These are phyloP conservation scores for Guyanaporus albipodus DNA, from an alignment of 768 basidiomycete genomes.

Conservation along the genomic window DNA sequence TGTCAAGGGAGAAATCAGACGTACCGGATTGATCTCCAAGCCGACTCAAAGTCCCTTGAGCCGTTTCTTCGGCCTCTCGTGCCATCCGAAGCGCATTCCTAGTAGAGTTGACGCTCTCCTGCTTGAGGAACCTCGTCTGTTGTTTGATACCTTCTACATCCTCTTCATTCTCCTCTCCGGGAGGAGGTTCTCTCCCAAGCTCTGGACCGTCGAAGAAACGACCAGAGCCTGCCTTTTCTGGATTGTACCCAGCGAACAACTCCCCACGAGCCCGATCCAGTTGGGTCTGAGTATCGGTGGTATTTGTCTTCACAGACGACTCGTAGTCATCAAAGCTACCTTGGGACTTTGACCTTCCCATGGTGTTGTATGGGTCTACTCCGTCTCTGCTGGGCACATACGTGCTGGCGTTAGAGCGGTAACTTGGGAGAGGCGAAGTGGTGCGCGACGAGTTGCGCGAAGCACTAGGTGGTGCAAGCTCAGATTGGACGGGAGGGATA, in stretches of 20 bases:
- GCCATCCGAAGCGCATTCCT: slow-evolving; percentile 92
- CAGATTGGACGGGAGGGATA: slow-evolving; percentile 63
- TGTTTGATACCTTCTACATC: slow-evolving; percentile 95
- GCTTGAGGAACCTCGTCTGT: slow-evolving; percentile 83
- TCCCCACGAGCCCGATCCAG: slow-evolving; percentile 66
- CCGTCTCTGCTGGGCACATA: slow-evolving; percentile 71
- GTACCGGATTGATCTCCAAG: slow-evolving; percentile 92
- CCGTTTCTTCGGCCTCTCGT: slow-evolving; percentile 95
- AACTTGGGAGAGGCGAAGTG: slow-evolving; percentile 39
- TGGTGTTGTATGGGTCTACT: slow-evolving; percentile 43
- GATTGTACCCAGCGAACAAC: slow-evolving; percentile 72
- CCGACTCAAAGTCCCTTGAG: slow-evolving; percentile 73
- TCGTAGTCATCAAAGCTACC: slow-evolving; percentile 25
- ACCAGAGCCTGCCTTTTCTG: slow-evolving; percentile 53
- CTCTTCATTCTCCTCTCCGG: slow-evolving; percentile 76
- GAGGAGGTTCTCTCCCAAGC: slow-evolving; percentile 41
- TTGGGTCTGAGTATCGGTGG: slow-evolving; percentile 37
- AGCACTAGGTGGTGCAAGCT: slow-evolving; percentile 25
- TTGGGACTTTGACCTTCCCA: slow-evolving; percentile 27
- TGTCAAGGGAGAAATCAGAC: slow-evolving; percentile 17
- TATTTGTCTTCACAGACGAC: slow-evolving; percentile 4
- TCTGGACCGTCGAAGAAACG: slow-evolving; percentile 67
- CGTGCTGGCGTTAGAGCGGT: slow-evolving; percentile 53
- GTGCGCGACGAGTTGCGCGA: slow-evolving; percentile 30
- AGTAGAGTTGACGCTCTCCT: slow-evolving; percentile 85